Evolutionary conservation across 257 asterid genomes (phyloP).

Genomic region (Lycium ferocissimum): DNA sequence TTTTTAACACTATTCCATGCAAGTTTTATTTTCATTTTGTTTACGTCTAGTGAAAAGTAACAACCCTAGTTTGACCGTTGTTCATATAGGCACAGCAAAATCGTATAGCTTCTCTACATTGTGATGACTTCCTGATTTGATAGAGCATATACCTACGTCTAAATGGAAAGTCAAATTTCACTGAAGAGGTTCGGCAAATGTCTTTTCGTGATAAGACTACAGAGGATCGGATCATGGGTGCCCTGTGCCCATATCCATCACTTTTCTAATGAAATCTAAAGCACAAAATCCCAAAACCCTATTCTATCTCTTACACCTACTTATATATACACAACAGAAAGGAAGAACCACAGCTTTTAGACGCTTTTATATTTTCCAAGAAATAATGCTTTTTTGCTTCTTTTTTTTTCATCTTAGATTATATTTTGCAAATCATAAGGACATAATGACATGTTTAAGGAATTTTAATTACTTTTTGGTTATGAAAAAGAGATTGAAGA

Average conservation of each 20-base stretch:
- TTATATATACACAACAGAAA: conserved; percentile 54
- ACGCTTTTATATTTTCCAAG: conserved; percentile 82
- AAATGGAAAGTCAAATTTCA: conserved; percentile 22
- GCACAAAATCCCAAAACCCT: conserved; percentile 70
- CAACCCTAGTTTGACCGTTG: conserved; percentile 27
- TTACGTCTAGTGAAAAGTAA: neutral
- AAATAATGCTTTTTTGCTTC: conserved; percentile 53
- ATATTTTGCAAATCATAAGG: conserved; percentile 34
- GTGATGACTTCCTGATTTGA: conserved; percentile 25
- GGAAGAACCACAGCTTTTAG: conserved; percentile 90
- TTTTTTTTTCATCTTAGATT: neutral
- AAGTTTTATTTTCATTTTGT: neutral
- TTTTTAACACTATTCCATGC: conserved; percentile 9
- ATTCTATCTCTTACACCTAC: conserved; percentile 52
- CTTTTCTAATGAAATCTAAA: conserved; percentile 34
- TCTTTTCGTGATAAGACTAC: conserved; percentile 35
- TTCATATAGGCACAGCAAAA: neutral
- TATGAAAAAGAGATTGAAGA: neutral
- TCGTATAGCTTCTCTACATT: neutral
- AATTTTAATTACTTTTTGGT: conserved; percentile 31
- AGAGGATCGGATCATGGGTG: conserved; percentile 30
- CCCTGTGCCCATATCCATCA: conserved; percentile 37
- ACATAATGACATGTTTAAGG: conserved; percentile 21
- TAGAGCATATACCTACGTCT: conserved; percentile 30
- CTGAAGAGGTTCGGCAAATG: conserved; percentile 36